Conservation (phyloP, 2,329 filamentous ascomycete genomes). For the Trichocomaceae sp. region DNA sequence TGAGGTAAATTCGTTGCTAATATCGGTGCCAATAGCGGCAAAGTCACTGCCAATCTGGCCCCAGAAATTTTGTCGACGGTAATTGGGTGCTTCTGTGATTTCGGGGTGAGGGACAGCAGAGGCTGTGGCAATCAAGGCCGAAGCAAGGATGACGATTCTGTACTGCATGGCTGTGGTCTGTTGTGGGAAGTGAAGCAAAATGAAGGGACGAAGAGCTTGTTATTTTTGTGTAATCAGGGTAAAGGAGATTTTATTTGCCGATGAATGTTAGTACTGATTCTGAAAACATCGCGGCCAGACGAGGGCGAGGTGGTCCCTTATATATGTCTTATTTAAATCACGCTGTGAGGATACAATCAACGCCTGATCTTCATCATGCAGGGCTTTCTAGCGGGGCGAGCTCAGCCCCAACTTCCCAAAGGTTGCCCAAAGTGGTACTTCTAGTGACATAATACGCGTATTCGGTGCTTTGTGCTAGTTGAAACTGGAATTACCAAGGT, state of each 20-base stretch:
- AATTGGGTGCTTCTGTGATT: conserved; percentile 10
- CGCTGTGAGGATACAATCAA: neutral
- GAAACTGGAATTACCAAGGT: too few relatives aligned
- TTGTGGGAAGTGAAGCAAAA: neutral
- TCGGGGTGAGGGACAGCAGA: conserved; percentile 11
- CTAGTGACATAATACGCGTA: too few relatives aligned
- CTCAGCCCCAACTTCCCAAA: neutral
- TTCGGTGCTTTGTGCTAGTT: too few relatives aligned
- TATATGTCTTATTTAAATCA: neutral
- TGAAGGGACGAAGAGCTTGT: neutral
- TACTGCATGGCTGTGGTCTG: conserved; percentile 10
- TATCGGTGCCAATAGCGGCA: conserved; percentile 9
- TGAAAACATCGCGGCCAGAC: neutral
- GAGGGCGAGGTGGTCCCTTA: neutral
- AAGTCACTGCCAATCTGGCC: conserved; percentile 10
- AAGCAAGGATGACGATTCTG: conserved; percentile 7
- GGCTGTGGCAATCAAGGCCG: conserved; percentile 8
- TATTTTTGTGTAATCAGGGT: neutral
- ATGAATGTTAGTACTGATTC: neutral
- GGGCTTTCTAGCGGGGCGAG: neutral
- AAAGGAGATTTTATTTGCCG: neutral
- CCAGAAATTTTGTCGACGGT: conserved; percentile 7
- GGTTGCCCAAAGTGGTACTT: too few relatives aligned
- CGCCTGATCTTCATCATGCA: neutral
- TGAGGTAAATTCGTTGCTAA: conserved; percentile 9